Base-by-base conservation (phyloP, 2,329 filamentous ascomycete species). In the Coniochaeta ligniaria region DNA sequence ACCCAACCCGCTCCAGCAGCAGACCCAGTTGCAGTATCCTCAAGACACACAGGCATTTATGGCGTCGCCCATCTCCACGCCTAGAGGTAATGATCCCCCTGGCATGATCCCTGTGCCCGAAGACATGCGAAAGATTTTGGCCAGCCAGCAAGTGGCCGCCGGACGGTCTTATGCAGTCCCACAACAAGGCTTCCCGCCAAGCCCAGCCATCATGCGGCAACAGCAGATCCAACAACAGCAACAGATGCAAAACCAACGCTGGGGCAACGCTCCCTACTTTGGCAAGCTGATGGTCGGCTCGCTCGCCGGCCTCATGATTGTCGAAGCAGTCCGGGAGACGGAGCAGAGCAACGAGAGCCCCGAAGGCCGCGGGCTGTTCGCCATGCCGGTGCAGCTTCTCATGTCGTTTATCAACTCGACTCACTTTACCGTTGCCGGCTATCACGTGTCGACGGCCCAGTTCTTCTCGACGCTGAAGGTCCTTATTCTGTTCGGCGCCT, bases 201-300 rank as follows among this genome's bases (percentile, higher is more conserved):
- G 78, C 57, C 75, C 80, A 1, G 72, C 76, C 8, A 63, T 82
- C 24, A 71, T 83, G 43, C 79, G 81, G 43, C 83, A 85, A 64
- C 81, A 83, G 62, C 82, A 83, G 65, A 80, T 81, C 62, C 77
- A 78, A 33, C 76, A 77, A 57, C 75, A 77, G 59, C 77, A 79
- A 60, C 74, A 78, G 65, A 80, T 83, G 63, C 75, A 78, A 62
- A 76, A 60, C 12, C 59, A 76, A 60, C 75, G 80, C 38, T 88
- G 84, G 83, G 78, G 78, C 58, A 80, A 78, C 62, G 74, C 77
- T 14, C 82, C 82, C 1, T 87, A 86, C 63, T 81, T 84, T 61
- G 84, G 84, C 58, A 96, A 96, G 75, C 81, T 97, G 65, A 95
- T 97, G 91, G 87, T 97, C 6, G 94, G 94, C 47, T 94, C 93